Base-by-base conservation (phyloP, 192 early-diverging fungal genomes). In the Dissophora globulifera region DNA sequence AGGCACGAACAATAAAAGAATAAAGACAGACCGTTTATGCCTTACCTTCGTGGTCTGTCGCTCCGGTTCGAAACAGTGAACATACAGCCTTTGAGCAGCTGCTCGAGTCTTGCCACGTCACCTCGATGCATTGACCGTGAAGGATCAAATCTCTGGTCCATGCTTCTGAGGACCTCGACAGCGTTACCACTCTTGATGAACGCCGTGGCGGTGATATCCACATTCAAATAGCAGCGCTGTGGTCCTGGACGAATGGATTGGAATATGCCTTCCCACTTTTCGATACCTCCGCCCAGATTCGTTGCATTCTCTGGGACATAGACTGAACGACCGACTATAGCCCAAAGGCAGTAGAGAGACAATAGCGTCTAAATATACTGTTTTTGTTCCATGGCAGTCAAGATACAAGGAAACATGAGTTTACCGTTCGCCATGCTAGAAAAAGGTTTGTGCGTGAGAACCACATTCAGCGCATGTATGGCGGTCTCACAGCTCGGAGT, bases 261-360 rank as follows among this genome's bases (percentile, higher is more conserved):
- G 55, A 91, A 94, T 67, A 92, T 92, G 17, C 96, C 96, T 60
- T 90, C 87, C 96, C 95, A 96, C 9, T 93, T 85, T 79, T 95
- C 93, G 20, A 90, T 82, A 23, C 95, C 94, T 29, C 93, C 90
- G 0, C 79, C 71, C 1, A 86, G 82, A 41, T 60, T 52, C 31
- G 38, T 51, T 0, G 70, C 69, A 53, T 79, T 78, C 15, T 84
- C 79, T 19, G 90, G 86, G 5, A 90, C 92, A 67, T 91, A 96
- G 76, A 96, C 94, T 29, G 94, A 96, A 11, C 94, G 85, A 23
- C 93, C 92, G 51, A 94, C 90, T 47, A 89, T n/a, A n/a, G n/a
- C n/a, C n/a, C n/a, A n/a, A n/a, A n/a, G n/a, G n/a, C n/a, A n/a
- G n/a, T n/a, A n/a, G n/a, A n/a, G n/a, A n/a, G n/a, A n/a, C n/a